Conservation (phyloP, 1,284 basidiomycete genomes). For the Porodaedalea pini region DNA sequence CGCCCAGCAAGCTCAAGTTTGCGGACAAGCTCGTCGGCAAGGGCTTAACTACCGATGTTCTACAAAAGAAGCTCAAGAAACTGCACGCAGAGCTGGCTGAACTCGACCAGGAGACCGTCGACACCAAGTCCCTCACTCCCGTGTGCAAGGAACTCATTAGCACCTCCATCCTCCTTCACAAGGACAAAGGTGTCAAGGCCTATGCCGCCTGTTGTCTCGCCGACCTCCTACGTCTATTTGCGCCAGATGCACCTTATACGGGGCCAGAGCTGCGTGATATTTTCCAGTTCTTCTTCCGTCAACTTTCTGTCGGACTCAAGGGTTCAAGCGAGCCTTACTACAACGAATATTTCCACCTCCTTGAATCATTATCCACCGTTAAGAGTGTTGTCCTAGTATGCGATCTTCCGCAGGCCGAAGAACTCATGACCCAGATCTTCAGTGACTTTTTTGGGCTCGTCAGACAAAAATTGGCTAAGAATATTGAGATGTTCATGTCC, state of each 20-base stretch:
- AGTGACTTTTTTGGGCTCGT: slow-evolving; percentile 80
- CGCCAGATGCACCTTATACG: slow-evolving; percentile 95
- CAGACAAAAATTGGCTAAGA: slow-evolving; percentile 80
- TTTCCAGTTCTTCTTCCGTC: slow-evolving; percentile 91
- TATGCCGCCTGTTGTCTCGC: slow-evolving; percentile 93
- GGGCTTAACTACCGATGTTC: slow-evolving; percentile 65
- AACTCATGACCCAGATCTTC: slow-evolving; percentile 83
- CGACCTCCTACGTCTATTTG: slow-evolving; percentile 90
- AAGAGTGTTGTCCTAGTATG: slow-evolving; percentile 94
- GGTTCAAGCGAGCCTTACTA: slow-evolving; percentile 73
- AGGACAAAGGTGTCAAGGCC: slow-evolving; percentile 92
- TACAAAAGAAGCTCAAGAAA: slow-evolving; percentile 81
- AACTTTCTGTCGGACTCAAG: slow-evolving; percentile 74
- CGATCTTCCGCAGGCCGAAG: slow-evolving; percentile 85
- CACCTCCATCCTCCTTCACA: slow-evolving; percentile 83
- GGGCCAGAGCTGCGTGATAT: slow-evolving; percentile 86
- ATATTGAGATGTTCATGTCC: slow-evolving; percentile 83
- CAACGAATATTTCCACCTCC: slow-evolving; percentile 87
- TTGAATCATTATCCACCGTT: slow-evolving; percentile 89
- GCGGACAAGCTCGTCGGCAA: slow-evolving; percentile 75
- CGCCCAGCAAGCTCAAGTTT: slow-evolving; percentile 66
- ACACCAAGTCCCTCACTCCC: slow-evolving; percentile 64
- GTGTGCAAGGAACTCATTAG: slow-evolving; percentile 80
- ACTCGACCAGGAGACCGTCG: slow-evolving; percentile 86
- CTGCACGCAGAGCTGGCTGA: slow-evolving; percentile 80